A percentile compares a stretch with the other conserved stretches of the same genome.
Conservation (phyloP, 192 early-diverging fungal genomes). For the Coemansia sp. region DNA sequence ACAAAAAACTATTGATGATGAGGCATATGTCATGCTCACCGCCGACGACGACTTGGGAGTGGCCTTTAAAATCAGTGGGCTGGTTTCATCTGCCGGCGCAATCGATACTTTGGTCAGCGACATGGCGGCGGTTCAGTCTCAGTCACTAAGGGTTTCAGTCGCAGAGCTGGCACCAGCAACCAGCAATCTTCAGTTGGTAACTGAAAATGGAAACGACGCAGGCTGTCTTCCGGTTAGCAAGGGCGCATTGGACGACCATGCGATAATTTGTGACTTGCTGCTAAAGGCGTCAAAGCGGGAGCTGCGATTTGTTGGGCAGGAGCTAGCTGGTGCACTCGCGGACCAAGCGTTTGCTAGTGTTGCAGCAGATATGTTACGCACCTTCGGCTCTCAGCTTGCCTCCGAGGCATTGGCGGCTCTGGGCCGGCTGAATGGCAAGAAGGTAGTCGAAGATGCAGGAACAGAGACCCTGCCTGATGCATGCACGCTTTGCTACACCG, state of each 20-base stretch:
- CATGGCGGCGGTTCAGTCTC: not conserved
- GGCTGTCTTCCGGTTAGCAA: not conserved
- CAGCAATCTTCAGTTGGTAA: not conserved
- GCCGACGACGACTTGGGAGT: conserved; percentile 42
- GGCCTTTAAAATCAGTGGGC: conserved; percentile 12
- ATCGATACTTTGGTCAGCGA: not conserved
- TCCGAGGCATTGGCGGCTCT: conserved; percentile 1
- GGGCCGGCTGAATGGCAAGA: not conserved
- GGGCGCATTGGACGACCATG: not conserved
- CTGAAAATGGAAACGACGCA: not conserved
- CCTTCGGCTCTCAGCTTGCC: not conserved
- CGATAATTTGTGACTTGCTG: not conserved
- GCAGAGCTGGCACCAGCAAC: not conserved
- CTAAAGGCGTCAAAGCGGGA: not conserved
- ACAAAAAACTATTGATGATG: conserved; percentile 26
- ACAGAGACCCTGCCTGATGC: conserved; percentile 24
- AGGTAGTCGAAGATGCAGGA: conserved; percentile 8
- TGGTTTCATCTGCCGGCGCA: not conserved
- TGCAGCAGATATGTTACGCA: not conserved
- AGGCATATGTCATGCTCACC: conserved; percentile 29
- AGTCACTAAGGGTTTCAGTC: not conserved
- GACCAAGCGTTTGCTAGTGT: not conserved
- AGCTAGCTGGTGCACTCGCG: not conserved
- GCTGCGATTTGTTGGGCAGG: not conserved
- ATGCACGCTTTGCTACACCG: conserved; percentile 45